phyloP scores from a whole-genome alignment of 2,329 filamentous ascomycete genomes.

The Colletotrichum truncatum region DNA sequence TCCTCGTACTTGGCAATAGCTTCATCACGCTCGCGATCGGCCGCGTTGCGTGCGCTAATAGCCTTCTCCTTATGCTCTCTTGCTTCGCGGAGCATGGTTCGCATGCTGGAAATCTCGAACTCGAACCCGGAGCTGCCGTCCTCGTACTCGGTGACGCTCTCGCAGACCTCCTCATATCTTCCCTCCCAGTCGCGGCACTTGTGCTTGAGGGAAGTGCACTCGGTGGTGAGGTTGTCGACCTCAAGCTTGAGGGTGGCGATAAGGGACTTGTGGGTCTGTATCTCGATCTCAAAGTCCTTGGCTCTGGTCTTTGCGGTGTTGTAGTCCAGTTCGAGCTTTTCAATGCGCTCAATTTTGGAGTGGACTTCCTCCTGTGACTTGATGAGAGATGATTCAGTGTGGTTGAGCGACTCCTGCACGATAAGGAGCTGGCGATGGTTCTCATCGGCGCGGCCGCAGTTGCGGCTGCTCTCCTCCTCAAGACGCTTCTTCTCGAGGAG shows the following conservation, averaged over 20 bases:
- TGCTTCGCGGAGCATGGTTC: slow-evolving; percentile 16
- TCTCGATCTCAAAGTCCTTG: slow-evolving; percentile 6
- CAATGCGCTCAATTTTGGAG: slow-evolving; percentile 15
- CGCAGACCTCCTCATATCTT: slow-evolving; percentile 18
- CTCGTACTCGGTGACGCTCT: slow-evolving; percentile 25
- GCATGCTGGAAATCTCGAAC: slow-evolving; percentile 18
- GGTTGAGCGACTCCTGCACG: slow-evolving; percentile 10
- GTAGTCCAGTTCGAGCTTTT: slow-evolving; percentile 2
- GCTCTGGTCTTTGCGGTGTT: background rate
- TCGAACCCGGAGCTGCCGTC: slow-evolving; percentile 21
- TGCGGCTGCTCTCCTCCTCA: slow-evolving; percentile 10
- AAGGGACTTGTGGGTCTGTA: slow-evolving; percentile 2
- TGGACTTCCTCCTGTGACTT: slow-evolving; percentile 15
- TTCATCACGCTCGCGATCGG: slow-evolving; percentile 21
- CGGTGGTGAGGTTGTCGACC: slow-evolving; percentile 3
- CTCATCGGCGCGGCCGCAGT: slow-evolving; percentile 8
- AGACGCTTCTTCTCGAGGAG: slow-evolving; percentile 22
- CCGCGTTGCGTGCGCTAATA: slow-evolving; percentile 15
- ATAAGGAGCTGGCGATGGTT: slow-evolving; percentile 16
- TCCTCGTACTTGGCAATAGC: background rate
- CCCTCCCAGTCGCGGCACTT: slow-evolving; percentile 24
- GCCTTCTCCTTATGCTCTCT: slow-evolving; percentile 25
- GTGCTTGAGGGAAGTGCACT: slow-evolving; percentile 4
- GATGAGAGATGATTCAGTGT: background rate
- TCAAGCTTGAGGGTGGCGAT: background rate